phyloP scores from a whole-genome alignment of 805 yeast species.

The Candida ulmi region DNA sequence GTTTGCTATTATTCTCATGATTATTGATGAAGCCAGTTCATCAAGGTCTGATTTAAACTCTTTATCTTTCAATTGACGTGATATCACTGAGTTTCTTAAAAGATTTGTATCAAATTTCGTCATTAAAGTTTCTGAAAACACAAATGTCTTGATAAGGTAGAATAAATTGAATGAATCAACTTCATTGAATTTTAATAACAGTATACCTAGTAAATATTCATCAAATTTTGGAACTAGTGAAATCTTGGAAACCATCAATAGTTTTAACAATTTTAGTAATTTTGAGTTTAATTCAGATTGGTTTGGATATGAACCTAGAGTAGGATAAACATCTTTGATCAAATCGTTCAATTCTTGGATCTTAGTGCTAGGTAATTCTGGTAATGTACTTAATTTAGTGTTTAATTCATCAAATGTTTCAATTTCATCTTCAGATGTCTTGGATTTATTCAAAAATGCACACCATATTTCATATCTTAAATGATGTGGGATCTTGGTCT shows the following conservation, averaged over 20 bases:
- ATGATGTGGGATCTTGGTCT: slow-evolving; percentile 18
- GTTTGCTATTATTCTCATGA: slow-evolving; percentile 6
- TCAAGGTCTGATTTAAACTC: slow-evolving; percentile 8
- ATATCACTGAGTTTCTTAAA: slow-evolving; percentile 8
- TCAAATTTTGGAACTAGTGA: slow-evolving; percentile 30
- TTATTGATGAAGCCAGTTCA: slow-evolving; percentile 5
- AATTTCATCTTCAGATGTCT: slow-evolving; percentile 12
- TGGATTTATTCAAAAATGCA: slow-evolving; percentile 3
- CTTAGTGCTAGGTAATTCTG: slow-evolving; percentile 26
- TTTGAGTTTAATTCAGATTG: slow-evolving; percentile 12
- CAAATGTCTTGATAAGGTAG: slow-evolving; percentile 12
- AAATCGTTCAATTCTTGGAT: slow-evolving; percentile 22
- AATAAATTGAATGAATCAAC: slow-evolving; percentile 16
- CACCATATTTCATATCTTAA: slow-evolving; percentile 18
- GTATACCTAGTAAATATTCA: slow-evolving; percentile 24
- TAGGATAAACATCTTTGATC: slow-evolving; percentile 5
- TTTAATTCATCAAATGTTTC: slow-evolving; percentile 35
- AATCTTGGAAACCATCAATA: slow-evolving; percentile 29
- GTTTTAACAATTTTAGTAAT: slow-evolving; percentile 24
- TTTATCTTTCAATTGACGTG: slow-evolving; percentile 7
- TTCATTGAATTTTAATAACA: slow-evolving; percentile 17
- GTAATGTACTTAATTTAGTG: slow-evolving; percentile 22
- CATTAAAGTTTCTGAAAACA: slow-evolving; percentile 10
- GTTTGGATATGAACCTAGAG: slow-evolving; percentile 2
- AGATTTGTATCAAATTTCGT: slow-evolving; percentile 16